Conservation (phyloP, 2,329 filamentous ascomycete genomes). For the Phialophora macrospora region DNA sequence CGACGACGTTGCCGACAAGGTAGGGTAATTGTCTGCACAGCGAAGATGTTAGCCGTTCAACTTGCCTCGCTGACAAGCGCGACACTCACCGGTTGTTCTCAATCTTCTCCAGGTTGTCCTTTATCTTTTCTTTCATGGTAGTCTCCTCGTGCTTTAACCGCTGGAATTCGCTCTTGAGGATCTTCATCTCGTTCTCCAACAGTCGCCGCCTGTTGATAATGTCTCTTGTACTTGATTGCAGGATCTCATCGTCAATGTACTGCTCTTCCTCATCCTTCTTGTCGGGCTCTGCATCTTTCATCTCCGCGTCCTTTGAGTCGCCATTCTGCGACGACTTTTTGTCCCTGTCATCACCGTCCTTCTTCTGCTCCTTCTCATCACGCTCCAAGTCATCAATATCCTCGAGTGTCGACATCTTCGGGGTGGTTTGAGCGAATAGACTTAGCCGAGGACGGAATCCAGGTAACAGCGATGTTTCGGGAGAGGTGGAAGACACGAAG, state of each 20-base stretch:
- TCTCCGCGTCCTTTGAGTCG: slow-evolving; percentile 76
- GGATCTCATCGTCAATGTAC: slow-evolving; percentile 88
- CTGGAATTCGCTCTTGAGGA: slow-evolving; percentile 98
- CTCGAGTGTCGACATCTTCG: slow-evolving; percentile 83
- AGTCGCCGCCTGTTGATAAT: slow-evolving; percentile 88
- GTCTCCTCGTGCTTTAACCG: slow-evolving; percentile 93
- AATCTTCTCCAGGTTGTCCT: slow-evolving; percentile 98
- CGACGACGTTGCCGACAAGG: slow-evolving; percentile 96
- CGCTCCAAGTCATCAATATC: slow-evolving; percentile 89
- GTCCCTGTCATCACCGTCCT: slow-evolving; percentile 62
- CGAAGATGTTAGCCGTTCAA: slow-evolving; percentile 29
- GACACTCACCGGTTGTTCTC: slow-evolving; percentile 86
- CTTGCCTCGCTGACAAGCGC: not conserved
- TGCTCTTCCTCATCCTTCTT: slow-evolving; percentile 73
- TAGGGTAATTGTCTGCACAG: slow-evolving; percentile 85
- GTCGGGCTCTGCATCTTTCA: slow-evolving; percentile 77
- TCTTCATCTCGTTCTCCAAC: slow-evolving; percentile 95
- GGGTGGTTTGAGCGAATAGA: not conserved
- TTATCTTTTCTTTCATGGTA: slow-evolving; percentile 97
- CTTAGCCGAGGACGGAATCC: not conserved
- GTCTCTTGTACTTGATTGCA: slow-evolving; percentile 90
- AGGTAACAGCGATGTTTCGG: not conserved
- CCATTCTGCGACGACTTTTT: slow-evolving; percentile 56
- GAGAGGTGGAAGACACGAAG: not conserved
- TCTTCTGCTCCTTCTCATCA: slow-evolving; percentile 69